phyloP scores from a whole-genome alignment of 441 rosid species.

The Gossypium gossypioides region DNA sequence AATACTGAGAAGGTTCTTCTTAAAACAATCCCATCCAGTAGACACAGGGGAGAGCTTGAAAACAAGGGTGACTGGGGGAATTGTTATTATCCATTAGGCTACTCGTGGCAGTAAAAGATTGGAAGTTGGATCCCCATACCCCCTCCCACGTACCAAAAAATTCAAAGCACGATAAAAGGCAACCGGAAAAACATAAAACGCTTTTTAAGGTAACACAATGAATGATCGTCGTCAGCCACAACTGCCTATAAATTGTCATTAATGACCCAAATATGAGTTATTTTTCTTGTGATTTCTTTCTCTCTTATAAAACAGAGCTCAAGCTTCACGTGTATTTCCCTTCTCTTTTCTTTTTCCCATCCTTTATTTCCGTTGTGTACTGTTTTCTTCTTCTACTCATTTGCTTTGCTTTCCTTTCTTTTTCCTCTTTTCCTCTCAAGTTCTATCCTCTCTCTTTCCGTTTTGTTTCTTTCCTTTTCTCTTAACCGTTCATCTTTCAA shows the following conservation, averaged over 20 bases:
- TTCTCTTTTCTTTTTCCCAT: conserved; percentile 22
- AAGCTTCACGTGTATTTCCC: conserved; percentile 48
- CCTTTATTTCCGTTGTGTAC: conserved; percentile 9
- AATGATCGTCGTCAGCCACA: background rate
- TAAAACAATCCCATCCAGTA: background rate
- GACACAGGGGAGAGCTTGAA: background rate
- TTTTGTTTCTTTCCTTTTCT: conserved; percentile 2
- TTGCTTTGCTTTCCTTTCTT: background rate
- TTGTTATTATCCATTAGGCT: conserved; percentile 25
- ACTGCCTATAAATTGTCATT: background rate
- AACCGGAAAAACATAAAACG: background rate
- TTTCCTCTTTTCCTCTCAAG: background rate
- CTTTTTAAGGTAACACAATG: background rate
- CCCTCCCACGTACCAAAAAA: background rate
- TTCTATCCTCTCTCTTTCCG: background rate
- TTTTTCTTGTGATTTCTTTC: background rate
- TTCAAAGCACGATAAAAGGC: conserved; percentile 1
- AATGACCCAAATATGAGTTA: background rate
- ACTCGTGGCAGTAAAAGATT: conserved; percentile 32
- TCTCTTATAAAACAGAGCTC: conserved; percentile 6
- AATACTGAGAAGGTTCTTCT: conserved; percentile 1
- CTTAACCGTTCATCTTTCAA: conserved; percentile 5
- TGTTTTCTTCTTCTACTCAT: conserved; percentile 1
- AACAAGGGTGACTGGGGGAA: background rate
- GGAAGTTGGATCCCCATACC: background rate